Conservation (phyloP, 1,284 basidiomycete species). For the Ganoderma meredithae region DNA sequence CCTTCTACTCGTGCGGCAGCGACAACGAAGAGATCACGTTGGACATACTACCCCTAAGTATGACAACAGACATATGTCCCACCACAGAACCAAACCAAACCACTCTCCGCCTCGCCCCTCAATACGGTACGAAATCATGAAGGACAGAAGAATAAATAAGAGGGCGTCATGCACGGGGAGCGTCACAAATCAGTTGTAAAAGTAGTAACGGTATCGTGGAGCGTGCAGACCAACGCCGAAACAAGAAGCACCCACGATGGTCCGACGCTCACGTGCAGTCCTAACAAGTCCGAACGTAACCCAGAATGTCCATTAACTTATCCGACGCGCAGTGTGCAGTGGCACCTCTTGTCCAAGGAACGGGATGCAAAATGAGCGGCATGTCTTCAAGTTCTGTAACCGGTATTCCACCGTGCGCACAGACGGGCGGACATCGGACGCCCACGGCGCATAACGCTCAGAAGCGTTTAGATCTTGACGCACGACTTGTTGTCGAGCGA, state of each 20-base stretch:
- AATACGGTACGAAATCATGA: conserved; percentile 9
- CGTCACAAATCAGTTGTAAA: conserved; percentile 23
- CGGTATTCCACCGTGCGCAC: conserved; percentile 4
- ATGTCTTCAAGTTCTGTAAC: conserved; percentile 27
- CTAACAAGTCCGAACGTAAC: conserved; percentile 17
- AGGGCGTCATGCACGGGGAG: conserved; percentile 17
- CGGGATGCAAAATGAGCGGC: conserved; percentile 25
- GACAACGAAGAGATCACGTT: conserved; percentile 1
- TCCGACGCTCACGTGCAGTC: conserved; percentile 20
- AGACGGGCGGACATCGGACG: background rate
- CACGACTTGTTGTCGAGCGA: conserved; percentile 61
- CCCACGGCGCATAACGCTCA: conserved; percentile 6
- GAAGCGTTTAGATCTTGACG: conserved; percentile 49
- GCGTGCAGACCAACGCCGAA: conserved; percentile 19
- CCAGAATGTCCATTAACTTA: conserved; percentile 19
- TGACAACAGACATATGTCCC: conserved; percentile 18
- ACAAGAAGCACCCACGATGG: conserved; percentile 20
- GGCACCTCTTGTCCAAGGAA: conserved; percentile 24
- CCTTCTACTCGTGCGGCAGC: background rate
- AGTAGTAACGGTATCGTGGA: conserved; percentile 19
- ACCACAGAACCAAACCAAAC: conserved; percentile 19
- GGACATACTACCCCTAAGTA: conserved; percentile 16
- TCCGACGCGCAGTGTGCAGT: conserved; percentile 10
- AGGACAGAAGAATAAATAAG: conserved; percentile 25
- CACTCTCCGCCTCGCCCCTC: conserved; percentile 16